Evolutionary conservation across 371 early-diverging fungal species (phyloP), one percentile per base, ranked within the genome.

Genomic region (Dichotomocladium elegans): DNA sequence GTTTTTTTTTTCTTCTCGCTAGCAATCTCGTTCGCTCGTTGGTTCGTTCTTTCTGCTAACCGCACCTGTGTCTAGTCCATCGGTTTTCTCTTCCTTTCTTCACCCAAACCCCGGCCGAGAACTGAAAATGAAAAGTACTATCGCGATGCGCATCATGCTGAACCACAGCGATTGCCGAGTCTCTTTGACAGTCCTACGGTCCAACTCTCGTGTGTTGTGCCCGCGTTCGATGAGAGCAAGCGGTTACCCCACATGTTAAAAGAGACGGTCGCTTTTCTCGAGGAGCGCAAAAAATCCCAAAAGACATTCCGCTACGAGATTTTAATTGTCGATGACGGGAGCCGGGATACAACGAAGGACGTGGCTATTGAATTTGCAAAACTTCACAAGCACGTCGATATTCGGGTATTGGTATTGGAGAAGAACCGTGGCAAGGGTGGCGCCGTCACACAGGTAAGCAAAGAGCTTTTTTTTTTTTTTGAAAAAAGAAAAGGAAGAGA

Each of bases 371-470:
- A 81, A 24, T 78, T 83, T 62, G 91, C 92, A 4, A 73, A 80
- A 44, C 57, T 76, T 47, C 66, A 79, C 37, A 47, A 59, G 1
- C 53, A 79, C 4, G 66, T 63, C 17, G 82, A 87, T 59, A 70
- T 96, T 28, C 80, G 87, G n/a, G 82, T 92, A 6, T 46, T 97
- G 48, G 85, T 70, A 29, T 74, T 92, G 51, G 87, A 85, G 44
- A 83, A 77, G 58, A 97, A 97, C 72, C 66, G 94, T 47, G 95
- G 96, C 34, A 97, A 97, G 66, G 98, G 98, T 41, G 95, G 95
- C 0, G 93, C 95, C 19, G 93, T 95, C 12, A 91, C 90, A 28
- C 91, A 93, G 87, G 91, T 90, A 73, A 47, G 40, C 6, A 22
- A 11, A 12, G 17, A 35, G 9, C 21, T 17, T 24, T 33, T 15